Base-by-base conservation (phyloP, 2,329 filamentous ascomycete species). In the Alternaria sp. region DNA sequence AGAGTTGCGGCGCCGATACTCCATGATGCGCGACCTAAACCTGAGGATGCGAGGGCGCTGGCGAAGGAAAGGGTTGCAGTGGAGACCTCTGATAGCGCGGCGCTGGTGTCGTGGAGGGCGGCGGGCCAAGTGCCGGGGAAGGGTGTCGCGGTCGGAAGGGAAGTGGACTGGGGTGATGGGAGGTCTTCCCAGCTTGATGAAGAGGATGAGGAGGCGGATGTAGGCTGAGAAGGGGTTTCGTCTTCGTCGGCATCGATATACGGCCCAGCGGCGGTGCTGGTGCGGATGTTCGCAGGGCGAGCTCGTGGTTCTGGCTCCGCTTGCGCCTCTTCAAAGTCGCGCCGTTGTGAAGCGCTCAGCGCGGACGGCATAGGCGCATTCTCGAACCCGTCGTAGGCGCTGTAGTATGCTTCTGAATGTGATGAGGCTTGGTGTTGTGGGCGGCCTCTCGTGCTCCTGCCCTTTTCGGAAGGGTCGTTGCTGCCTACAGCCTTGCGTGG, bases 41-140 rank as follows among this genome's bases (percentile, higher is more conserved):
- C 68, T 2, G 62, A 64, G 0, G 25, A 13, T 2, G 54, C 30
- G 6, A 73, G 12, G 9, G 70, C 64, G 4, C 49, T 43, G 36
- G 57, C 55, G 36, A 66, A 74, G 2, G 62, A 54, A 1, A 17
- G 19, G 3, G 70, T 62, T 11, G 70, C 70, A 5, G 46, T 11
- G 13, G 30, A 46, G 21, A 73, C 56, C 26, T 68, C 36, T 0
- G 26, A 40, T 4, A 65, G n/a, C 3, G 71, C 70, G 4, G 54
- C 26, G 9, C 32, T 40, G 5, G 70, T 63, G 23, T 69, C 62
- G 23, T 64, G 19, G 0, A 59, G 19, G 0, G 70, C 70, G n/a
- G 55, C 55, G 0, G 65, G 50, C 66, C 69, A 74, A 9, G 70
- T 74, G 23, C 61, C 61, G 2, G 70, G 70, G 58, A 67, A 67